Evolutionary conservation across 371 early-diverging fungal genomes (phyloP), one percentile per base, ranked within the genome.

Genomic region (Sporodiniella umbellata): DNA sequence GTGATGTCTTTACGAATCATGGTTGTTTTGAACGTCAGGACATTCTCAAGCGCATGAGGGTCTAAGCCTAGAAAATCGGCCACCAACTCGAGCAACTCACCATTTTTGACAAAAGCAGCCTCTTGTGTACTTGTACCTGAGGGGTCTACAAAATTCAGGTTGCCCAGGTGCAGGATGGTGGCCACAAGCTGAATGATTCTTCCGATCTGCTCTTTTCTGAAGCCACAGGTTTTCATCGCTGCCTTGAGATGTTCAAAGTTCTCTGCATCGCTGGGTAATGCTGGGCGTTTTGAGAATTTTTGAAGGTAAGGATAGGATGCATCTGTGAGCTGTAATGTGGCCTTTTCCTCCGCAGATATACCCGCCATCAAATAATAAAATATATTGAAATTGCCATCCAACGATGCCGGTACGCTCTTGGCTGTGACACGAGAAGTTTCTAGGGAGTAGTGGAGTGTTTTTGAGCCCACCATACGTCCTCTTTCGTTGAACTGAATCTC

Each of bases 111-210:
- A 50, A 72, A 76, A 31, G 88, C 87, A 2, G 88, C 86, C 33
- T 90, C 90, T 47, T 86, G 79, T 39, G 56, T 65, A 40, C 43
- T 45, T 10, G 76, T 64, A 11, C 76, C 64, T 8, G 68, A 67
- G 25, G 78, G 79, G 38, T 83, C 83, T 48, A 83, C 76, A 63
- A 96, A 98, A 21, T 79, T 71, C 53, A 98, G 65, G 67, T 95
- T 95, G 24, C 96, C 95, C 23, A 98, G 79, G 58, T 92, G 89
- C 37, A 98, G 69, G 50, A 98, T 91, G 10, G 93, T 89, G 1
- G 95, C 86, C 42, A 98, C 60, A 26, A 94, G 80, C 51, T 93
- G 89, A 47, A 90, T 89, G 33, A 96, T 83, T 53, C 89, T 88
- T 8, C 80, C 76, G 39, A 90, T 86, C 54, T 86, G 87, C 49